Conservation (phyloP, 805 yeast genomes). For the Ogataea philodendri region DNA sequence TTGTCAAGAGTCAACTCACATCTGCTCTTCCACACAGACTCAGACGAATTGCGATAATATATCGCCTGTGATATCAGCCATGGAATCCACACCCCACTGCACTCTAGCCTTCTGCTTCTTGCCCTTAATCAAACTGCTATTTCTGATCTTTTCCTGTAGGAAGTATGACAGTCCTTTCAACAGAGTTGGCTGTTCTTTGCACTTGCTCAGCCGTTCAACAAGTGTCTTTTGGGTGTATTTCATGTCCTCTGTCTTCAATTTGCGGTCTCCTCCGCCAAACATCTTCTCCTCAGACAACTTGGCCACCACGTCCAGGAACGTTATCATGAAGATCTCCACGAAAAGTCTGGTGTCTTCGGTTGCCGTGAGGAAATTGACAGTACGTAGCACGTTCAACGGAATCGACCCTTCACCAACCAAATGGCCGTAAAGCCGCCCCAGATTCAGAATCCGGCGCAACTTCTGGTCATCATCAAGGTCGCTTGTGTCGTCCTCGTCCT, state of each 20-base stretch:
- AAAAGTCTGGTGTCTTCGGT: slow-evolving; percentile 62
- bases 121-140: slow-evolving; percentile 50
- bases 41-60: slow-evolving; percentile 16
- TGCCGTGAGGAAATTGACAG: slow-evolving; percentile 69
- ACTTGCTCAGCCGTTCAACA: slow-evolving; percentile 42
- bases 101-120: slow-evolving; percentile 55
- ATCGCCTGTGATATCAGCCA: slow-evolving; percentile 53
- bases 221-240: slow-evolving; percentile 35
- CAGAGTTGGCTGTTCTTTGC: slow-evolving; percentile 56
- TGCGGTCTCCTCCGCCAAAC: slow-evolving; percentile 43
- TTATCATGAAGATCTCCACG: slow-evolving; percentile 68
- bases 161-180: slow-evolving; percentile 68
- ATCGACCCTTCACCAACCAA: slow-evolving; percentile 71
- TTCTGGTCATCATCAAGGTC: slow-evolving; percentile 58
- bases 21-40: slow-evolving; percentile 1
- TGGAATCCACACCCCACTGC: slow-evolving; percentile 62
- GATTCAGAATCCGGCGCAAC: slow-evolving; percentile 59
- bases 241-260: slow-evolving; percentile 29
- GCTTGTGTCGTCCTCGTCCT: slow-evolving; percentile 42
- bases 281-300: slow-evolving; percentile 54
- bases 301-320: slow-evolving; percentile 62
- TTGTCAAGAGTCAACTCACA: slow-evolving; percentile 1
- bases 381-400: slow-evolving; percentile 69
- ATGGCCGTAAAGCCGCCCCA: slow-evolving; percentile 79
- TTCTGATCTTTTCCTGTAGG: slow-evolving; percentile 44